Evolutionary conservation across 1,284 basidiomycete genomes (phyloP), one percentile per base, ranked within the genome.

Genomic region (Phenoliferia sp.): DNA sequence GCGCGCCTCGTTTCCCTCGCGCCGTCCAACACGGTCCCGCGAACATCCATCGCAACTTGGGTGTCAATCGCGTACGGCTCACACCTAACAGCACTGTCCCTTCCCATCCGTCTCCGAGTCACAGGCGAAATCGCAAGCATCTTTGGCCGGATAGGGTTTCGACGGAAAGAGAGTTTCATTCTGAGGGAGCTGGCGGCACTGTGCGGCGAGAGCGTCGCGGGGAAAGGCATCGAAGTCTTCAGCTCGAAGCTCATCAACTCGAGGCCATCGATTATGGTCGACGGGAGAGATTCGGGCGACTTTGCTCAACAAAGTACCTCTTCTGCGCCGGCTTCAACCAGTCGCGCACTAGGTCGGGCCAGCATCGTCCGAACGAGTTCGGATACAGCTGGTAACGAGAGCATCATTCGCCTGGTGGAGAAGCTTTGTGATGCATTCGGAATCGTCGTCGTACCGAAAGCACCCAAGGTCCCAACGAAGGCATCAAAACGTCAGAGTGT

Each of bases 111-210:
- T 36, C 83, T 95, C 35, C 80, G 83, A 15, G 80, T 89, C 15
- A 81, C 92, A 52, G 86, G 89, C 69, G 84, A 85, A 48, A 84
- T 88, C 54, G 88, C 89, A 0, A 86, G 86, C 69, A 80, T 92
- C 59, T 93, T 90, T 77, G 84, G 87, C 15, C 88, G 85, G 72
- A 78, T 96, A 2, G 90, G 90, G 10, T 89, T 92, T 78, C 84
- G 83, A 62, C 83, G 94, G 61, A 94, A 94, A 78, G 92, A 94
- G 79, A 89, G 88, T 0, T 89, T 89, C 72, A 82, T 92, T 35
- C 82, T 92, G n/a, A 83, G 94, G 19, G 91, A 94, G 76, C 48
- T 76, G 28, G 72, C 73, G 1, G 72, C 68, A 17, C 55, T 73
- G 12, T 70, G 72, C 35, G 72, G 67, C 4, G 68, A 73, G 19